A percentile compares a stretch with the other conserved stretches of the same genome.
Conservation (phyloP, 2,329 filamentous ascomycete species). For the Sporothrix mexicana region DNA sequence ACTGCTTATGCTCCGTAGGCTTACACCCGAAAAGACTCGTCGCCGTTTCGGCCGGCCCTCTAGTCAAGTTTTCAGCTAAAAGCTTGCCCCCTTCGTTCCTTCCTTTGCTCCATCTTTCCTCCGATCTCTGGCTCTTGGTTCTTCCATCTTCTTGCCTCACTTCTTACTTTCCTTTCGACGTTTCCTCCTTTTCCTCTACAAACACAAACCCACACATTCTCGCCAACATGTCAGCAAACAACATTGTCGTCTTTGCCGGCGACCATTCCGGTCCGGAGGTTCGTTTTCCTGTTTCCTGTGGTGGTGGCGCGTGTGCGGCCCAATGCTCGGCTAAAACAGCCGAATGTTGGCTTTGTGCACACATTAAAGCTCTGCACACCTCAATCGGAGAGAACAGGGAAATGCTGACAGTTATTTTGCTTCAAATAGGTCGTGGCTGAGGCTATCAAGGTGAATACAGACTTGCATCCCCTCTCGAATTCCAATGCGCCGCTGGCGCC, state of each 20-base stretch:
- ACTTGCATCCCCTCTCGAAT: neutral
- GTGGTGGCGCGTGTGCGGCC: neutral
- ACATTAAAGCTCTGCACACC: neutral
- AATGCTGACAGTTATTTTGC: constrained; percentile 27
- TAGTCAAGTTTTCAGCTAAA: neutral
- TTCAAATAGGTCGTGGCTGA: constrained; percentile 73
- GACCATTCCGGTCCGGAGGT: constrained; percentile 90
- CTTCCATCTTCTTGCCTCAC: neutral
- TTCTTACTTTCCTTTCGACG: neutral
- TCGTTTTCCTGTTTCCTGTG: constrained; percentile 42
- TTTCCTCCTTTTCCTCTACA: too few species aligned
- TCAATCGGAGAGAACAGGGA: neutral
- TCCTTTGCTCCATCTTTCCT: constrained; percentile 16
- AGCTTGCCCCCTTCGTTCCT: constrained; percentile 13
- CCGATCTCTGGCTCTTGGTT: neutral
- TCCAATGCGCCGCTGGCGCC: neutral
- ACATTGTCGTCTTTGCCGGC: constrained; percentile 80
- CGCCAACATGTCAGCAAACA: constrained; percentile 68
- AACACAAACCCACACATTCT: neutral
- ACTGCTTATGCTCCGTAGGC: neutral
- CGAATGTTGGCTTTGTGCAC: neutral
- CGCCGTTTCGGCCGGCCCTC: constrained; percentile 3
- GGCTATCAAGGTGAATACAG: constrained; percentile 72
- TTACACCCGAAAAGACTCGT: constrained; percentile 21
- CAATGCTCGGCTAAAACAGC: neutral